A percentile compares a stretch with the other conserved stretches of the same genome.
phyloP scores from a whole-genome alignment of 2,329 filamentous ascomycete species.

The Piedraia hortae region DNA sequence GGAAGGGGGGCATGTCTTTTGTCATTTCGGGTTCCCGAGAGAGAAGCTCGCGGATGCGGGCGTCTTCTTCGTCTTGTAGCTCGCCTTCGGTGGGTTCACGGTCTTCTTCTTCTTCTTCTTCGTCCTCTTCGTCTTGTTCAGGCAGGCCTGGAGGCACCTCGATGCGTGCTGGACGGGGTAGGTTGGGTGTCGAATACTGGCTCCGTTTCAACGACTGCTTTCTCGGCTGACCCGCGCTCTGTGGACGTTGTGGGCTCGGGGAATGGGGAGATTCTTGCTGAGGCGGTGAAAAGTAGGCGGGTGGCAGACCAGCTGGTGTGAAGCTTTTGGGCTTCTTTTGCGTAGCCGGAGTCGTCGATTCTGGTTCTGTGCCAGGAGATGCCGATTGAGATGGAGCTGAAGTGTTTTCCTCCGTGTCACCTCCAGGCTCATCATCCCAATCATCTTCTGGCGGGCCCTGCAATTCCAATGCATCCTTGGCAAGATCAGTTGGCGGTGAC shows the following conservation, averaged over 20 bases:
- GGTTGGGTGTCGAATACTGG: too few relatives aligned
- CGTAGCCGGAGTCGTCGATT: conserved; percentile 7
- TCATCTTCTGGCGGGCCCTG: conserved; percentile 15
- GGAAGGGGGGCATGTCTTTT: conserved; percentile 36
- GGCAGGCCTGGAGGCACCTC: conserved; percentile 11
- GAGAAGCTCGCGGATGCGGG: conserved; percentile 36
- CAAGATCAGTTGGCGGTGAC: conserved; percentile 20
- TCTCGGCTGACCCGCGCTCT: too few relatives aligned
- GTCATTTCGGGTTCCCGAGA: conserved; percentile 31
- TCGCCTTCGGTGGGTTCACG: conserved; percentile 17
- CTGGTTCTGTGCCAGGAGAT: conserved; percentile 5
- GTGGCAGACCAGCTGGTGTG: conserved; percentile 16
- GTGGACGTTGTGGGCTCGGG: conserved; percentile 41
- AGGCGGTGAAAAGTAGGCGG: conserved; percentile 24
- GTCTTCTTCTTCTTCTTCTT: conserved; percentile 8
- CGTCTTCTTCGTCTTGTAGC: conserved; percentile 41
- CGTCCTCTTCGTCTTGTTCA: too few relatives aligned
- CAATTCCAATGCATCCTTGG: conserved; percentile 6
- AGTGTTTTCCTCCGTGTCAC: conserved; percentile 20
- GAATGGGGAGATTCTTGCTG: conserved; percentile 27
- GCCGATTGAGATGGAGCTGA: conserved; percentile 14
- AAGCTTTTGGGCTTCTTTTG: conserved; percentile 7
- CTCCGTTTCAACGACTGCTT: too few relatives aligned
- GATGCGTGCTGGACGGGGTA: conserved; percentile 9
- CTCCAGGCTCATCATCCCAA: conserved; percentile 12